Base-by-base conservation (phyloP, 2,329 filamentous ascomycete species). In the Zymoseptoria ardabiliae region DNA sequence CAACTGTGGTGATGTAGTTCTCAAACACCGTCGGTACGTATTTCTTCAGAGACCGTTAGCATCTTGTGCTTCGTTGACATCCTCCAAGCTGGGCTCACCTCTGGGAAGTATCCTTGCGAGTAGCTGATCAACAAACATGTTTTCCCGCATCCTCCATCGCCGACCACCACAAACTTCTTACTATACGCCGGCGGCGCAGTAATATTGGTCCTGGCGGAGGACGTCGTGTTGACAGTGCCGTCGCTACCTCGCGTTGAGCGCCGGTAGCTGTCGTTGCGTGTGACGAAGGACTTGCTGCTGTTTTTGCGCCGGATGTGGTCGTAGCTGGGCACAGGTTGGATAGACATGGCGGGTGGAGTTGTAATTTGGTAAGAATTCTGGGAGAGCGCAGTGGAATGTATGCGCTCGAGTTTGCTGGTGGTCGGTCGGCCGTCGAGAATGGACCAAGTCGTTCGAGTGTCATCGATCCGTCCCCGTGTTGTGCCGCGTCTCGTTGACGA, bases 1-100 rank as follows among this genome's bases (percentile, higher is more conserved):
- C 89, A 59, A 93, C 95, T 75, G 96, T 93, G 57, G 94, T 97
- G 78, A 99, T 97, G 84, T 99, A 99, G 81, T 99, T 99, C 74
- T 99, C 94, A 75, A 99, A 99, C 56, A 99, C 94, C 2, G 94
- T 99, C 3, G 94, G 94, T 49, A 99, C 94, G 71, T 99, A 99
- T 97, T 97, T 97, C 94, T 99, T 70, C 48, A 5, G 50, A 7
- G 22, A 8, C 54, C 21, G 56, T 71, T 58, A 69, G 57, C 28
- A 50, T 50, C 22, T 23, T 49, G 28, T 13, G 49, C 25, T 35
- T 56, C 17, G 3, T 21, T 23, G 20, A 22, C 48, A 8, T 11
- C 51, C 53, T 25, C 22, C 51, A 7, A 21, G 30, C 19, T 54
- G 4, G 2, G 23, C 82, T 67, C 80, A 97, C 94, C 89, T 99